These are phyloP conservation scores for Rhodotorula sp. DNA, from an alignment of 1,284 basidiomycete genomes.

Conservation along the genomic window DNA sequence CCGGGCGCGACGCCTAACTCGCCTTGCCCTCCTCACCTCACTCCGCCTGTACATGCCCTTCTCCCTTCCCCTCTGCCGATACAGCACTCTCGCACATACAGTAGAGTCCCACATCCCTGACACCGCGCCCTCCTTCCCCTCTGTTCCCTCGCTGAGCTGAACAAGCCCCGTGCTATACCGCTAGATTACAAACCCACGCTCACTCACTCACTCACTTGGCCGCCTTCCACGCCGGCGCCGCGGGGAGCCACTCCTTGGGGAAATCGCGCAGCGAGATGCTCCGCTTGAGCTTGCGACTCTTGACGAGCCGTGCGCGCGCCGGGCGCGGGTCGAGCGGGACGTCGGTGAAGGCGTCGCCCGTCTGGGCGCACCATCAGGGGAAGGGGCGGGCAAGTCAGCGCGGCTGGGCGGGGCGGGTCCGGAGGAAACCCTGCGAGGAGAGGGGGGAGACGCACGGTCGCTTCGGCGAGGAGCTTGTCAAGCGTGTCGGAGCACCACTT, in stretches of 20 bases:
- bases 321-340: conserved; percentile 50
- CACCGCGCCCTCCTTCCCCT: too few relatives aligned
- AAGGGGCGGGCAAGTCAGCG: neutral
- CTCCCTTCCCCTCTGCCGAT: neutral
- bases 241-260: conserved; percentile 50
- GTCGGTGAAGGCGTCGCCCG: conserved; percentile 45
- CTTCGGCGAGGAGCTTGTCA: conserved; percentile 50
- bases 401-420: too few relatives aligned
- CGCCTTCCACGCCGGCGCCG: neutral
- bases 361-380: conserved; percentile 29
- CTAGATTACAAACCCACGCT: neutral
- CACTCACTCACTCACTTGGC: neutral
- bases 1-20: neutral
- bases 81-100: too few relatives aligned
- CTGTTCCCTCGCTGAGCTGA: too few relatives aligned
- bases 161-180: neutral
- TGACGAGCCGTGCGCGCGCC: conserved; percentile 41
- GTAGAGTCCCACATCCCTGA: too few relatives aligned
- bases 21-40: neutral
- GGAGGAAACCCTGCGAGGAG: neutral
- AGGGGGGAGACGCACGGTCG: conserved; percentile 44
- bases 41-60: neutral
- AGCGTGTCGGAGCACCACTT: conserved; percentile 55
- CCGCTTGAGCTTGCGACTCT: conserved; percentile 42
- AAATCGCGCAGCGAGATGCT: conserved; percentile 48